Evolutionary conservation across 257 asterid species (phyloP), one percentile per base, ranked within the genome.

Genomic region (Solanum lycopersicoides): DNA sequence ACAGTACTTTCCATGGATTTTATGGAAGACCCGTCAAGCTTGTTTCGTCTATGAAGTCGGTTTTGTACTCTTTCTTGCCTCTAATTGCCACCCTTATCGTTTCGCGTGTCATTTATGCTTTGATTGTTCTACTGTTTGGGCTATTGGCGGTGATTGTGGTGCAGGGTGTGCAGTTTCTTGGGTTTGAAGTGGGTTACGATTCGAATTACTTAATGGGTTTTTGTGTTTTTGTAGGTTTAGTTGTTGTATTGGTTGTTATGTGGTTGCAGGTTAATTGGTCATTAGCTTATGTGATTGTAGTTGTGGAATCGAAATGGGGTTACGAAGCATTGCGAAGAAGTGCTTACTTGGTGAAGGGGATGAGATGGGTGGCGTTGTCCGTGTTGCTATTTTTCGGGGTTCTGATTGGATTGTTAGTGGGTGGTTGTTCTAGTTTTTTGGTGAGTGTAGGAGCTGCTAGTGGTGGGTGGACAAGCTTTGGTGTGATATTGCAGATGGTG

Each of bases 281-380:
- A 5, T 69, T 95, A 82, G 91, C 89, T 63, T 44, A n/a, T 47
- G 94, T 88, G 79, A 69, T 95, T 12, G 98, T 90, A 44, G 96
- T 96, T 12, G 89, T 87, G 77, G 99, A 96, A 41, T 93, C 95
- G 4, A 89, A 88, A 86, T 94, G 94, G 95, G 99, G 98, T 4
- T 90, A 83, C 7, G 92, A 89, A 65, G 91, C 98, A 2, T 86
- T 95, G 60, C 44, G 88, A 42, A 89, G 98, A 90, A 95, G 99
- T 42, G 87, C 92, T 25, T 86, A 87, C 87, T 63, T 96, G 88
- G 87, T 95, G 68, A 91, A 88, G 47, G 98, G 96, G 89, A 86
- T 89, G 94, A 91, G 85, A 86, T 45, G 92, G 53, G 90, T 91
- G 1, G 94, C 88, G 23, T 16, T 93, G 8, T 86, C 87, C 16